Evolutionary conservation across 2,329 filamentous ascomycete species (phyloP).

Genomic region (Didymella exigua): DNA sequence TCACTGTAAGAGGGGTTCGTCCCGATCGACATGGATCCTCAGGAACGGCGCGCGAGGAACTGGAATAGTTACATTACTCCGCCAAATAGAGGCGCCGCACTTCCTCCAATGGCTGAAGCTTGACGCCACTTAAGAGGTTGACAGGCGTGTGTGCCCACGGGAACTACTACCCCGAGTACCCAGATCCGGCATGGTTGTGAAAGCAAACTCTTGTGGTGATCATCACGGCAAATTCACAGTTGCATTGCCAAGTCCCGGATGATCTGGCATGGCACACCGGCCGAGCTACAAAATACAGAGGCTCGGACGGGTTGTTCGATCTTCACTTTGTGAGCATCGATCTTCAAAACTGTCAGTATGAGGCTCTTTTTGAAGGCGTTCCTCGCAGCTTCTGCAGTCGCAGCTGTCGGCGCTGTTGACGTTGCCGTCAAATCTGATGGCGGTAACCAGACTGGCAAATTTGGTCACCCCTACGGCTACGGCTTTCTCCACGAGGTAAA

Average conservation of each 20-base stretch:
- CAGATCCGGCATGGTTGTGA: conserved; percentile 7
- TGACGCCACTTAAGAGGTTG: conserved; percentile 3
- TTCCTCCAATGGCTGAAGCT: conserved; percentile 33
- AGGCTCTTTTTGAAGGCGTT: conserved; percentile 24
- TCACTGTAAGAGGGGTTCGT: conserved; percentile 13
- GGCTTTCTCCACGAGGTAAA: conserved; percentile 41
- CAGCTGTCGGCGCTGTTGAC: conserved; percentile 32
- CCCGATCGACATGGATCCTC: conserved; percentile 15
- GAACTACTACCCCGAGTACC: conserved; percentile 11
- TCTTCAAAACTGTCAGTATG: conserved; percentile 27
- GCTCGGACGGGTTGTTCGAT: not conserved
- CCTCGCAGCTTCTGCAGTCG: conserved; percentile 29
- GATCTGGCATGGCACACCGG: conserved; percentile 1
- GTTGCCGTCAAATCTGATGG: conserved; percentile 35
- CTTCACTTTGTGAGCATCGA: conserved; percentile 16
- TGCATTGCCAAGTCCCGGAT: conserved; percentile 10
- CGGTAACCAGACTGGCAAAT: conserved; percentile 38
- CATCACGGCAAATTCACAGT: conserved; percentile 8
- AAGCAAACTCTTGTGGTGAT: conserved; percentile 10
- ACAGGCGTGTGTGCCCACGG: conserved; percentile 4
- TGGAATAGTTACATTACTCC: conserved; percentile 26
- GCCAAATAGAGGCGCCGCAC: conserved; percentile 17
- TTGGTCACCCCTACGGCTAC: conserved; percentile 38
- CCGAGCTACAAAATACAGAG: conserved; percentile 10
- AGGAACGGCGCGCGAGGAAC: conserved; percentile 14